Percentiles rank a stretch among this genome's conserved stretches.
Conservation (phyloP, 768 basidiomycete species). For the Trametes gibbosa region DNA sequence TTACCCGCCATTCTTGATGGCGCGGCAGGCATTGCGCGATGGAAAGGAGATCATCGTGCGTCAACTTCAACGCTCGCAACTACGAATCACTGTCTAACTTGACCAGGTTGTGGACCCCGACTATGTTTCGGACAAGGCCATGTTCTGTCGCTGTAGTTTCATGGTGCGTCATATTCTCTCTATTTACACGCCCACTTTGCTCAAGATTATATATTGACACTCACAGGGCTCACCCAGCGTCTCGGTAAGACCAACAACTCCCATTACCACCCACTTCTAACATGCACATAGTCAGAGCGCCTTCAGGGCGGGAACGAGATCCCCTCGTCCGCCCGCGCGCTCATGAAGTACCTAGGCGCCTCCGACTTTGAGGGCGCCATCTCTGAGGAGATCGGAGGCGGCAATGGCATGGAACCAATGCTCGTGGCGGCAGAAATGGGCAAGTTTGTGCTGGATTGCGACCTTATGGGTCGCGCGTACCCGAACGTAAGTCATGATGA, state of each 20-base stretch:
- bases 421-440: constrained; percentile 28
- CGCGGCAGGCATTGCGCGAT: constrained; percentile 49
- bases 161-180: constrained; percentile 22
- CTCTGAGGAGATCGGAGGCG: constrained; percentile 41
- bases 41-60: constrained; percentile 34
- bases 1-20: constrained; percentile 47
- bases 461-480: constrained; percentile 39
- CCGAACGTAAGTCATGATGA: constrained; percentile 28
- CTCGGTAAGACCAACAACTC: constrained; percentile 13
- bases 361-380: constrained; percentile 23
- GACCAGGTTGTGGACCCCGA: constrained; percentile 30
- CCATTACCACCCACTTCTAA: background rate
- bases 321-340: constrained; percentile 19
- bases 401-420: constrained; percentile 36
- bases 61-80: no score
- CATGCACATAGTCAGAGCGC: constrained; percentile 20
- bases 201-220: no score
- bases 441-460: constrained; percentile 34
- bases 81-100: no score
- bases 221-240: constrained; percentile 26
- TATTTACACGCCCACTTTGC: no score
- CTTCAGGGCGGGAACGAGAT: constrained; percentile 28
- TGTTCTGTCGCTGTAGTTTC: constrained; percentile 27
- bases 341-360: constrained; percentile 26
- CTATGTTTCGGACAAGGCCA: constrained; percentile 41